Evolutionary conservation across 2,329 filamentous ascomycete species (phyloP), one percentile per base, ranked within the genome.

Genomic region (Talaromyces islandicus): DNA sequence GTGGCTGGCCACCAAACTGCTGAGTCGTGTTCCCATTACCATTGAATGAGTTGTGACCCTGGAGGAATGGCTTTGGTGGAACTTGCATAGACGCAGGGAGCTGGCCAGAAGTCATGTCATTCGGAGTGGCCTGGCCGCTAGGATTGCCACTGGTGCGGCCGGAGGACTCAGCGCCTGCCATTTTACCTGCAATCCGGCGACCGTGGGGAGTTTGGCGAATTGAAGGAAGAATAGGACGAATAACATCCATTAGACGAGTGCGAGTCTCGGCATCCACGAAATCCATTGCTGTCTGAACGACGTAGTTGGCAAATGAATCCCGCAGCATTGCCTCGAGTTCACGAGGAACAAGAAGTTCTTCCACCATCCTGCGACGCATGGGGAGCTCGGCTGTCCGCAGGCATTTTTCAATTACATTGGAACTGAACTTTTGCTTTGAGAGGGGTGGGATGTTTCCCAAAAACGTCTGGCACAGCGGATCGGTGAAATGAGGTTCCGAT

Each of bases 371-470:
- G 67, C 91, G 88, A 72, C 89, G 92, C 56, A 89, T 89, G 10
- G 84, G 80, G 25, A 86, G 80, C 62, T 89, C 86, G 38, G 92
- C 88, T 71, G 91, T 96, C 60, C 94, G 91, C 61, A 97, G 80
- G 69, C 90, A 92, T 75, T 99, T 99, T 80, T 99, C 94, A 64
- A 99, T 93, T 60, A 99, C 94, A 68, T 99, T 99, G 70, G 94
- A 97, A 78, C 92, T 97, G 80, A 99, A 99, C 78, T 99, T 99
- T 80, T 99, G 94, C 73, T 92, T 92, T 6, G 94, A 97, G 17
- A 88, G 71, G 84, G 84, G 76, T 75, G 83, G 70, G 73, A 89
- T 79, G 85, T 90, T 80, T 68, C 88, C 88, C 59, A 83, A 79
- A 80, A 99, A 97, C 70, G 87, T 88, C 57, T 83, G 80, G 63